phyloP scores from a whole-genome alignment of 1,284 basidiomycete species.

The Hymenochaete sp. region DNA sequence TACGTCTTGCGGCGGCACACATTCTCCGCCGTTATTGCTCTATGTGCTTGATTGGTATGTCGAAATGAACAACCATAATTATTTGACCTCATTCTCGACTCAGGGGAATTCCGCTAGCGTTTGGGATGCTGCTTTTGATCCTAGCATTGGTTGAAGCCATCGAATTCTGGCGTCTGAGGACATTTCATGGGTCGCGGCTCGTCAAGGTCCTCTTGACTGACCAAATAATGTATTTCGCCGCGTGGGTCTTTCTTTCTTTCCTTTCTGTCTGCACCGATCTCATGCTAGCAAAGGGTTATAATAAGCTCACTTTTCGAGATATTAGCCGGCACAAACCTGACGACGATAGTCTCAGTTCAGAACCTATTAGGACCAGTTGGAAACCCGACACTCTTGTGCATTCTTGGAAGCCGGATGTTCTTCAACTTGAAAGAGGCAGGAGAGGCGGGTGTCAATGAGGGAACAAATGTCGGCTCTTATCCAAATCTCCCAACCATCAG shows the following conservation, averaged over 20 bases:
- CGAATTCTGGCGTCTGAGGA: slow-evolving; percentile 3
- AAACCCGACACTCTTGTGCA: not conserved
- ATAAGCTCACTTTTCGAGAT: too few species aligned
- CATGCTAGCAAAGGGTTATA: too few species aligned
- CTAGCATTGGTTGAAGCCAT: slow-evolving; percentile 5
- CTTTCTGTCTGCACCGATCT: too few species aligned
- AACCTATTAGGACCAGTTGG: not conserved
- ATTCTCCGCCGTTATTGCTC: not conserved
- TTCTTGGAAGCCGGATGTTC: not conserved
- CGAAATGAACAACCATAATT: not conserved
- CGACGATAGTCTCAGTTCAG: not conserved
- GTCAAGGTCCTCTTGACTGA: slow-evolving; percentile 6
- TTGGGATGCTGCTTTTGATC: too few species aligned
- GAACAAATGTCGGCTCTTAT: too few species aligned
- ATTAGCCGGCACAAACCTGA: not conserved
- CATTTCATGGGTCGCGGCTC: slow-evolving; percentile 1
- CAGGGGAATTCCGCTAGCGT: not conserved
- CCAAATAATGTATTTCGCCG: slow-evolving; percentile 5
- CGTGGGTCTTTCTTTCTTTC: too few species aligned
- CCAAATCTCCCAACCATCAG: too few species aligned
- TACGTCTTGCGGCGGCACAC: not conserved
- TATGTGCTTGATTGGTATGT: not conserved
- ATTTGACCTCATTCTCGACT: not conserved
- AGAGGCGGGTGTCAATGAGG: not conserved
- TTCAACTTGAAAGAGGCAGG: slow-evolving; percentile 2